Evolutionary conservation across 768 basidiomycete genomes (phyloP).

Genomic region (Lactarius sp.): DNA sequence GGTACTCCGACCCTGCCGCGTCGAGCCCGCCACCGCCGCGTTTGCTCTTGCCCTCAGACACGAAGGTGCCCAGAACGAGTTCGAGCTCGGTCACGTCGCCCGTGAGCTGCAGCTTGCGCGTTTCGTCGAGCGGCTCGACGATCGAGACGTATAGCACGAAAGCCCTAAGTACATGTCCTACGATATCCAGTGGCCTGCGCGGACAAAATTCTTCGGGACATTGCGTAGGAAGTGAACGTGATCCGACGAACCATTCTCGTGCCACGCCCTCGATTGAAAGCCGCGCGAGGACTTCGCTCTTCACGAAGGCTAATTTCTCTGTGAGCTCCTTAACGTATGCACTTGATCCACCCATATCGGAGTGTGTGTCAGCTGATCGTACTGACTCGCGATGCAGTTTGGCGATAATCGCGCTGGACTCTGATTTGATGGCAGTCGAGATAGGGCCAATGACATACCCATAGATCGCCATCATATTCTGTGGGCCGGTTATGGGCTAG

Average conservation of each 20-base stretch:
- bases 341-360: constrained; percentile 57
- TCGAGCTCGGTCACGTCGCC: too few relatives aligned
- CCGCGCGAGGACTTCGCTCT: constrained; percentile 65
- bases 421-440: constrained; percentile 65
- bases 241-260: constrained; percentile 68
- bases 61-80: too few relatives aligned
- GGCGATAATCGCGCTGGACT: constrained; percentile 72
- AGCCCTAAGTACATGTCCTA: too few relatives aligned
- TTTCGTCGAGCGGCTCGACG: too few relatives aligned
- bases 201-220: too few relatives aligned
- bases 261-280: constrained; percentile 69
- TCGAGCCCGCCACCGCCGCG: too few relatives aligned
- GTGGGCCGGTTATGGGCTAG: constrained; percentile 1
- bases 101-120: too few relatives aligned
- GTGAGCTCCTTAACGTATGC: constrained; percentile 89
- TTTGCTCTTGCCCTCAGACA: too few relatives aligned
- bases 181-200: too few relatives aligned
- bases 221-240: too few relatives aligned
- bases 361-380: constrained; percentile 59
- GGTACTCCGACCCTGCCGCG: too few relatives aligned
- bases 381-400: constrained; percentile 83
- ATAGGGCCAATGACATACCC: constrained; percentile 59
- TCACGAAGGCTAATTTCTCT: constrained; percentile 81
- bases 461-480: constrained; percentile 52
- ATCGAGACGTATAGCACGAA: too few relatives aligned